Evolutionary conservation across 192 early-diverging fungal genomes (phyloP).

Genomic region (Powellomyces hirtus): DNA sequence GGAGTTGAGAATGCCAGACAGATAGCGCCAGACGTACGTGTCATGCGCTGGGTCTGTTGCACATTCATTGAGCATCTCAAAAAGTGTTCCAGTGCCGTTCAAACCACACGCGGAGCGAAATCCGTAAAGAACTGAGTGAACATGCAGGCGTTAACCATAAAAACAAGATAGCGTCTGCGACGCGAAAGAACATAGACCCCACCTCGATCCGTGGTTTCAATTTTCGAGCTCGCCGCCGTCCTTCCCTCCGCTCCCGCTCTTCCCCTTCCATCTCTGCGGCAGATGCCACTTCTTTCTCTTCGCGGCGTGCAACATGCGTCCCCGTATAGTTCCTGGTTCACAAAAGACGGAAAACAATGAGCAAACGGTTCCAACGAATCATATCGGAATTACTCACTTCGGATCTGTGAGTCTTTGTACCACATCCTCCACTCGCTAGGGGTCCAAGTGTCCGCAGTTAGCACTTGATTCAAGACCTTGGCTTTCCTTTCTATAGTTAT

Average conservation of each 20-base stretch:
- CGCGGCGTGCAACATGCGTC: neutral
- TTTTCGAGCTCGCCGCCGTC: neutral
- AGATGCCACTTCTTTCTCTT: neutral
- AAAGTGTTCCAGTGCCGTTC: too few species aligned
- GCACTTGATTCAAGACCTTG: neutral
- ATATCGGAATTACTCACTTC: too few species aligned
- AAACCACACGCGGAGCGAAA: neutral
- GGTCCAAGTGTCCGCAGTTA: neutral
- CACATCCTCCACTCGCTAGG: neutral
- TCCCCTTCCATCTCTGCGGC: neutral
- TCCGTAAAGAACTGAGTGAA: neutral
- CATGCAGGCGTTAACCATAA: neutral
- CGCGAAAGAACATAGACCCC: neutral
- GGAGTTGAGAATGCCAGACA: too few species aligned
- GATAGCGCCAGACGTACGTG: too few species aligned
- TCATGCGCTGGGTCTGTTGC: too few species aligned
- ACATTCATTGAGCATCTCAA: too few species aligned
- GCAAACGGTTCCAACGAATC: neutral
- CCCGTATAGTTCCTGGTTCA: neutral
- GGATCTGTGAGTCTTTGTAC: neutral
- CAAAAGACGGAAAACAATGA: neutral
- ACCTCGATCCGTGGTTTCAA: neutral
- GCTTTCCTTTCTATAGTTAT: neutral
- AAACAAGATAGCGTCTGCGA: neutral
- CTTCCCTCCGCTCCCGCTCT: neutral